These are phyloP conservation scores for Metschnikowia lachancei DNA, from an alignment of 805 yeast genomes.

Conservation along the genomic window DNA sequence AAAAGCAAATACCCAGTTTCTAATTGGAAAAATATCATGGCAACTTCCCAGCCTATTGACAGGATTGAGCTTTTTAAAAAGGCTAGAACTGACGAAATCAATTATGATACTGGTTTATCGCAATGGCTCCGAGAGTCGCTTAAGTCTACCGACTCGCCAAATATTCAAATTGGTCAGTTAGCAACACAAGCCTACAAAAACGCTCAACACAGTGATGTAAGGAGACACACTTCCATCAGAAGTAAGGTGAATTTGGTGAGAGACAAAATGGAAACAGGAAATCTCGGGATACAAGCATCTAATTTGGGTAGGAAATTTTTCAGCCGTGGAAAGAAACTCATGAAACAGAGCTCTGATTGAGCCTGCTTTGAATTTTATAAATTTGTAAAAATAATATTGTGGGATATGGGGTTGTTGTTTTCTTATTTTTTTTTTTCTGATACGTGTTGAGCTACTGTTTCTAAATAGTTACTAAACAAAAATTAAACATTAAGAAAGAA, in stretches of 20 bases:
- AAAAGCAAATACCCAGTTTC: slow-evolving; percentile 30
- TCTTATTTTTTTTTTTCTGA: background rate
- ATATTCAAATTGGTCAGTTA: slow-evolving; percentile 48
- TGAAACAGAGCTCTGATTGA: slow-evolving; percentile 27
- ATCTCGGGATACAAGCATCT: slow-evolving; percentile 49
- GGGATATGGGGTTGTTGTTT: background rate
- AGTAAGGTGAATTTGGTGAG: slow-evolving; percentile 55
- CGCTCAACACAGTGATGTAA: slow-evolving; percentile 54
- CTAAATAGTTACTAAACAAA: no score
- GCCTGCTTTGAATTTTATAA: background rate
- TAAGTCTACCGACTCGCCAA: slow-evolving; percentile 34
- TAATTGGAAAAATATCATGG: slow-evolving; percentile 43
- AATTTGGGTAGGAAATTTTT: slow-evolving; percentile 54
- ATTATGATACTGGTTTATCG: slow-evolving; percentile 55
- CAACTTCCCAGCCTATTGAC: slow-evolving; percentile 40
- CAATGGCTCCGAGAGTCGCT: slow-evolving; percentile 53
- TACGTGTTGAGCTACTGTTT: no score
- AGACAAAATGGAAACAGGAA: slow-evolving; percentile 43
- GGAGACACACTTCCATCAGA: slow-evolving; percentile 40
- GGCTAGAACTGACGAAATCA: slow-evolving; percentile 42
- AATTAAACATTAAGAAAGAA: no score
- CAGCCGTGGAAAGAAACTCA: slow-evolving; percentile 53
- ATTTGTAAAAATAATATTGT: background rate
- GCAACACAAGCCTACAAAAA: slow-evolving; percentile 67
- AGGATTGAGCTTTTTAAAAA: slow-evolving; percentile 42